Conservation (phyloP, 306 rosid genomes). For the Coriaria nepalensis region DNA sequence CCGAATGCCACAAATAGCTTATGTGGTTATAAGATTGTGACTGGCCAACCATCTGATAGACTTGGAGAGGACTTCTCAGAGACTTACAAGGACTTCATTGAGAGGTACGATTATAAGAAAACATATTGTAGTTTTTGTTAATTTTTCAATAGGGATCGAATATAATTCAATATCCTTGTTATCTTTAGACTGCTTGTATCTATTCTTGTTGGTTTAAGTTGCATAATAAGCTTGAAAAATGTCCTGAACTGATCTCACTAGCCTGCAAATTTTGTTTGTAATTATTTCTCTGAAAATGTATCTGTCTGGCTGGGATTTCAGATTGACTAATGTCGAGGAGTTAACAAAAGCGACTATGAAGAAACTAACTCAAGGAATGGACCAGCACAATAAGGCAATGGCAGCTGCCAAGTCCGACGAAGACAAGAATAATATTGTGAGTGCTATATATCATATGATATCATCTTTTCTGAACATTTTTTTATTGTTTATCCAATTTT, state of each 20-base stretch:
- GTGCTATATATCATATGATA: constrained; percentile 12
- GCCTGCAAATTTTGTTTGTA: not conserved
- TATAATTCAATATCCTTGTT: not conserved
- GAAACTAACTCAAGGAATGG: constrained; percentile 97
- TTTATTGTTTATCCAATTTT: constrained; percentile 7
- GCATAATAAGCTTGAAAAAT: too few species aligned
- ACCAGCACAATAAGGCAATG: constrained; percentile 82
- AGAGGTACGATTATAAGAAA: constrained; percentile 36
- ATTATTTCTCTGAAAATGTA: not conserved
- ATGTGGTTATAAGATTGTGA: constrained; percentile 92
- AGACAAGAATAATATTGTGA: constrained; percentile 71
- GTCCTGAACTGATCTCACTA: too few species aligned
- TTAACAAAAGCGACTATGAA: constrained; percentile 81
- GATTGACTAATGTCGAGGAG: constrained; percentile 79
- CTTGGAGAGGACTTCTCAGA: constrained; percentile 96
- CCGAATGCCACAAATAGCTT: constrained; percentile 98
- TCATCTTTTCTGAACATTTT: constrained; percentile 8
- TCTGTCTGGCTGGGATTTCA: constrained; percentile 8
- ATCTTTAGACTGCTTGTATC: too few species aligned
- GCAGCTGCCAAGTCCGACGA: constrained; percentile 89
- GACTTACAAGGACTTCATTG: constrained; percentile 58
- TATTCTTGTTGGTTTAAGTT: too few species aligned
- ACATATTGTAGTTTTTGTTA: too few species aligned
- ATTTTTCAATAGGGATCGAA: not conserved
- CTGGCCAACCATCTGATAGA: constrained; percentile 98